phyloP scores from a whole-genome alignment of 139 green algal species.

The Chlorella sp. region DNA sequence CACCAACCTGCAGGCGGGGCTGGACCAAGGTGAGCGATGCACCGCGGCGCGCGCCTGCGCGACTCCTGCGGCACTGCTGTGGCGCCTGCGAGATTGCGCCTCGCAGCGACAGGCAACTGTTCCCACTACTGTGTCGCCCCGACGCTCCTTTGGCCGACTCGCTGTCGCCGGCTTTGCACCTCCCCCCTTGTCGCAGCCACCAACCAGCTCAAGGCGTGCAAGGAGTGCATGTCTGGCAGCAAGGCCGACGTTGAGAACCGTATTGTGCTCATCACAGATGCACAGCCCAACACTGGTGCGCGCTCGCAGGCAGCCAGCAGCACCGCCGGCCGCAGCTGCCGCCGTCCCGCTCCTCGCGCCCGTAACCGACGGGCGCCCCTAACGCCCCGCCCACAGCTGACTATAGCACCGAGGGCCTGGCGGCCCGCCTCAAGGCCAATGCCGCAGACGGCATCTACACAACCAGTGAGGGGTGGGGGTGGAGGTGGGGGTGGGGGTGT shows the following conservation, averaged over 20 bases:
- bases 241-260: constrained; percentile 20
- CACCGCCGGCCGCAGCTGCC: too few relatives aligned
- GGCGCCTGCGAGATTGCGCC: too few relatives aligned
- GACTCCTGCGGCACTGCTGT: too few relatives aligned
- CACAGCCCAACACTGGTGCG: too few relatives aligned
- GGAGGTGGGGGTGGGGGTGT: too few relatives aligned
- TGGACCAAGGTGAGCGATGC: constrained; percentile 2
- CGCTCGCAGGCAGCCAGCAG: too few relatives aligned
- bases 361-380: too few relatives aligned
- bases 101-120: too few relatives aligned
- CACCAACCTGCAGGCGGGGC: constrained; percentile 26
- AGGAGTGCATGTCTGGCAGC: constrained; percentile 16
- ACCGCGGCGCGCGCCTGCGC: too few relatives aligned
- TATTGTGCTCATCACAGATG: constrained; percentile 40
- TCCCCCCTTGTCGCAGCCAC: constrained; percentile 11
- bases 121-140: too few relatives aligned
- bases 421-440: constrained; percentile 9
- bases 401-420: background rate
- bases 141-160: too few relatives aligned
- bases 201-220: constrained; percentile 11
- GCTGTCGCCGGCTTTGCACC: background rate
- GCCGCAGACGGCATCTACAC: constrained; percentile 24
- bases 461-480: constrained; percentile 18
- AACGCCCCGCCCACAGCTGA: constrained; percentile 37
- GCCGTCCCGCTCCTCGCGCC: too few relatives aligned